These are phyloP conservation scores for Escallonia rubra DNA, from an alignment of 129 eudicot genomes.

Conservation along the genomic window DNA sequence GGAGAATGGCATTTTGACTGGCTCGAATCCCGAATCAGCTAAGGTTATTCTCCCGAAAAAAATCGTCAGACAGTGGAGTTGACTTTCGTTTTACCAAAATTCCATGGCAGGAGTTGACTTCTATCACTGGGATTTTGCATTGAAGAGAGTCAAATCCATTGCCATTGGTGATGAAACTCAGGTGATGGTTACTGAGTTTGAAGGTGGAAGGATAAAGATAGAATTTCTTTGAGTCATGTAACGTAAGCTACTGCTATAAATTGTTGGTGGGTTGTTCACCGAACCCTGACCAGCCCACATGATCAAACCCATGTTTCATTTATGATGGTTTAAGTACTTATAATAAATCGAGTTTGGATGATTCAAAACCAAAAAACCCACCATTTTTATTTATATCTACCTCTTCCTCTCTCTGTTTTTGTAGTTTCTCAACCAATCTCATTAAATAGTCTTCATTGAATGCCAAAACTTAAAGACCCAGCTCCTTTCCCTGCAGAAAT, in stretches of 20 bases:
- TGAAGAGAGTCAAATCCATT: slow-evolving; percentile 23
- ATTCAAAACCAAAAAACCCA: slow-evolving; percentile 3
- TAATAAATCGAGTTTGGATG: not conserved
- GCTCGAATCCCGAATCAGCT: slow-evolving; percentile 21
- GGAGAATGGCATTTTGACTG: slow-evolving; percentile 1
- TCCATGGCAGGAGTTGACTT: slow-evolving; percentile 32
- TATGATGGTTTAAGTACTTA: not conserved
- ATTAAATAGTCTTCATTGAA: slow-evolving; percentile 34
- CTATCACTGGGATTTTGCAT: slow-evolving; percentile 15
- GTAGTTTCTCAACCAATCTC: slow-evolving; percentile 60
- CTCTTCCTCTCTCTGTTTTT: slow-evolving; percentile 1
- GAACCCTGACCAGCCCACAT: slow-evolving; percentile 47
- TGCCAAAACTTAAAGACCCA: slow-evolving; percentile 48
- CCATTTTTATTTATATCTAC: slow-evolving; percentile 2
- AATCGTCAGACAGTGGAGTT: slow-evolving; percentile 3
- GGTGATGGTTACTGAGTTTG: not conserved
- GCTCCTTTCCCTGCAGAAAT: slow-evolving; percentile 44
- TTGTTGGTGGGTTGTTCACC: slow-evolving; percentile 64
- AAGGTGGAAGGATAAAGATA: not conserved
- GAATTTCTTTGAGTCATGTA: slow-evolving; percentile 9
- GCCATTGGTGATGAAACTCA: slow-evolving; percentile 10
- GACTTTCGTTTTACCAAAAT: slow-evolving; percentile 23
- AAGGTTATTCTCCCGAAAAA: slow-evolving; percentile 21
- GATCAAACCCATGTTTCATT: slow-evolving; percentile 31
- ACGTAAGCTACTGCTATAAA: slow-evolving; percentile 16